Base-by-base conservation (phyloP, 495 filamentous ascomycete species). In the Venustampulla echinocandica region DNA sequence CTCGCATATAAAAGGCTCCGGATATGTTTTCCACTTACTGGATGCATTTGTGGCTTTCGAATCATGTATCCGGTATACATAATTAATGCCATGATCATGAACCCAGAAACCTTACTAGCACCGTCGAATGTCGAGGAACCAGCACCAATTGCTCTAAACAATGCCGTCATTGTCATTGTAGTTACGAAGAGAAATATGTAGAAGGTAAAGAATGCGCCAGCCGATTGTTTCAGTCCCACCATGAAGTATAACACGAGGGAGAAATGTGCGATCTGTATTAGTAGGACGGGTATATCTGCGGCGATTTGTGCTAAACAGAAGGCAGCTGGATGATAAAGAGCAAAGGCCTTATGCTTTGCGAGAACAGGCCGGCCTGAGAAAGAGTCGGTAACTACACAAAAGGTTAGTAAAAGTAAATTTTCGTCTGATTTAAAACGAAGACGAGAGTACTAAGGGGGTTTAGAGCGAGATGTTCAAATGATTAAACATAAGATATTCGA, bases 311-410 rank as follows among this genome's bases (percentile, higher is more conserved):
- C 82, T n/a, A 87, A 65, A 10, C 81, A 77, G 54, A 77, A 82
- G 25, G 83, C 82, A 10, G 80, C 68, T 3, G 82, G 84, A 19
- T 80, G 77, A 50, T 86, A 86, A 53, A 87, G 82, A 0, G 77
- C 80, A 54, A 82, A 85, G 38, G 63, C 68, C 60, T 81, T 81
- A 53, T 87, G 83, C 55, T 86, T 87, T 35, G 82, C 61, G 13
- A 85, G 63, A 28, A 87, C 80, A 0, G 81, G 76, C 28, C 79
- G 70, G 44, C 73, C 76, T 6, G 65, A 59, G 55, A 82, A 84
- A 13, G 74, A 68, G 21, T 71, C 50, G 1, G 76, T 81, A 13
- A 84, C 64, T 40, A 22, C n/a, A n/a, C n/a, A n/a, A n/a, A n/a
- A n/a, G n/a, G n/a, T n/a, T n/a, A n/a, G n/a, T n/a, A n/a, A n/a